Conservation (phyloP, 306 rosid species). For the cucumber (Cucumis sativus) region Cucumber_9930_V3 NC_026660.2:26205001-26205500, state of each 20-base stretch:
- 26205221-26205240: not conserved
- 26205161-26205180: not conserved
- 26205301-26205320: not conserved
- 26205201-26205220: not conserved
- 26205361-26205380: too few species aligned
- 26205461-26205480: too few species aligned
- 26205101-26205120: not conserved
- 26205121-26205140: not conserved
- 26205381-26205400: too few species aligned
- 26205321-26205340: not conserved
- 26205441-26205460: too few species aligned
- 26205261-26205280: not conserved
- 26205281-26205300: not conserved
- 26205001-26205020: not conserved
- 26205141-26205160: not conserved
- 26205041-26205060: not conserved
- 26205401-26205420: too few species aligned
- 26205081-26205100: not conserved
- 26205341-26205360: too few species aligned
- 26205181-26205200: not conserved
- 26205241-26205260: not conserved
- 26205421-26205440: too few species aligned
- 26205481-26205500: too few species aligned
- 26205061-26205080: not conserved
- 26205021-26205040: not conserved